These are phyloP conservation scores for Ploettnerulaceae sp. DNA, from an alignment of 2,329 filamentous ascomycete genomes.

Conservation along the genomic window DNA sequence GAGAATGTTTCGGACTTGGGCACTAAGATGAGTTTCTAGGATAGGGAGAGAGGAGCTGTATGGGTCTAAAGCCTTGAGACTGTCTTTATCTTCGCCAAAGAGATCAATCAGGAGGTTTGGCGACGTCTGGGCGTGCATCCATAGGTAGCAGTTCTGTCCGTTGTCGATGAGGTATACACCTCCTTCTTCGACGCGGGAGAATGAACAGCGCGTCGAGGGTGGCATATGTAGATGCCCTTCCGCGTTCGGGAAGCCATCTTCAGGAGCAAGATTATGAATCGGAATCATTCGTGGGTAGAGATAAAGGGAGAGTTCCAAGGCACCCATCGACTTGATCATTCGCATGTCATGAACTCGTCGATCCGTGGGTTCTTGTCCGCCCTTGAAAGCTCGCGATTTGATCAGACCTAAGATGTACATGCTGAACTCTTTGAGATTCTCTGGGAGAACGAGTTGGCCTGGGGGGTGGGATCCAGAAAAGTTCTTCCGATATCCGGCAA, in stretches of 20 bases:
- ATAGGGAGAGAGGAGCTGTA: conserved; percentile 76
- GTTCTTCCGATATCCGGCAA: conserved; percentile 89
- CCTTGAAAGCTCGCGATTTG: conserved; percentile 91
- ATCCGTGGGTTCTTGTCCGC: conserved; percentile 84
- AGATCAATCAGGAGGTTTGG: conserved; percentile 87
- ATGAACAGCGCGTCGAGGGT: conserved; percentile 73
- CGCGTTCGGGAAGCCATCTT: conserved; percentile 85
- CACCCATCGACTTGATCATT: conserved; percentile 82
- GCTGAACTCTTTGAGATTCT: conserved; percentile 90
- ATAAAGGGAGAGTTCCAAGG: conserved; percentile 80
- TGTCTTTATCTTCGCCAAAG: conserved; percentile 71
- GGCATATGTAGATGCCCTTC: conserved; percentile 85
- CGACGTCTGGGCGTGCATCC: conserved; percentile 88
- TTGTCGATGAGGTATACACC: conserved; percentile 95
- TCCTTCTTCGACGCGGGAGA: conserved; percentile 82
- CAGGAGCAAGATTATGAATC: conserved; percentile 80
- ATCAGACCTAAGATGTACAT: conserved; percentile 92
- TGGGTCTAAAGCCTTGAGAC: conserved; percentile 72
- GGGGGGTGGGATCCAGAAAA: conserved; percentile 81
- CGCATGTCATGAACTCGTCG: conserved; percentile 87
- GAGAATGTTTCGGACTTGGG: conserved; percentile 88
- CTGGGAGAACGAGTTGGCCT: conserved; percentile 88
- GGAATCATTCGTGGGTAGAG: conserved; percentile 93
- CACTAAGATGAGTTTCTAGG: conserved; percentile 86
- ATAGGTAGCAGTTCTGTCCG: conserved; percentile 84